Base-by-base conservation (phyloP, 441 rosid genomes). In the Erysimum pusillum region DNA sequence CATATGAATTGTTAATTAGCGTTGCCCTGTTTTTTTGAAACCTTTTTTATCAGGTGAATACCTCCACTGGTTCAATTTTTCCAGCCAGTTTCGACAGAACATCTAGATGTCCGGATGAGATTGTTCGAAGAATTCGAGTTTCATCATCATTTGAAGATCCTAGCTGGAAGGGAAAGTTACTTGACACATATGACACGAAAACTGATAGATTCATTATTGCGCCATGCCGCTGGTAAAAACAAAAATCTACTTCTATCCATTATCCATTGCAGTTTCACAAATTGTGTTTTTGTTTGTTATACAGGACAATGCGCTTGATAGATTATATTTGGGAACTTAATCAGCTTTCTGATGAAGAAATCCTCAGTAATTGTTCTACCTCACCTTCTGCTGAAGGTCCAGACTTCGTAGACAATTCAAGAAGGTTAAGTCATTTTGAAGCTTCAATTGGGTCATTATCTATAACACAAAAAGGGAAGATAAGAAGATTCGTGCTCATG, bases 81-180 rank as follows among this genome's bases (percentile, higher is more conserved):
- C 98, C 96, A 9, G 94, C 97, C 60, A 80, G 85, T 80, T 92
- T 92, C 72, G 81, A 89, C 76, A 77, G 86, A 73, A 75, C 82
- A 60, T 87, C 91, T 38, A 89, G 95, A 81, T 85, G 91, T 71
- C 97, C 98, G 0, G 97, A 94, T 87, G 97, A 92, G 84, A 71
- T 87, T 74, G 89, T 94, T 51, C 76, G 97, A 66, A 83, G 97
- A 79, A 80, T 92, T 51, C 85, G 97, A 73, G 83, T 89, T 36
- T 80, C 83, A 38, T 85, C 91, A 74, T 85, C 90, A 69, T 48
- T 38, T 62, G 86, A 88, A 64, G 97, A 90, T 71, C 70, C 71
- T 11, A 78, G 25, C 59, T 94, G 97, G 97, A 45, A 76, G 4
- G 94, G 91, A 49, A 90, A 81, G 85, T 79, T 94, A 69, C 79